Base-by-base conservation (phyloP, 805 yeast species). In the Yamadazyma ubonensis region DNA sequence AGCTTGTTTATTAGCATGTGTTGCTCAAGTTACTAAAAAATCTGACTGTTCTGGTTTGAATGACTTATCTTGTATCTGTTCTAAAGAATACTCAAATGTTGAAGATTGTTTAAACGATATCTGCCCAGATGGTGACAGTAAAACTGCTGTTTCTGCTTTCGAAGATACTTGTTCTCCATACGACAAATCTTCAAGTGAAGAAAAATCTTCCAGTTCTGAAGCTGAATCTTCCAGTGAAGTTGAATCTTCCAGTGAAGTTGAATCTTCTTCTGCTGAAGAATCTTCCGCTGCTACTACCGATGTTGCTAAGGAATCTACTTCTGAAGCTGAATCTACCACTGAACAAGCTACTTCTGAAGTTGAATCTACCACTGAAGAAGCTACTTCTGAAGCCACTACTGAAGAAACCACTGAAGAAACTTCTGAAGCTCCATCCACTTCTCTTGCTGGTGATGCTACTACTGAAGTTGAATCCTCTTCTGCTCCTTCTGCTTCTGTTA, bases 1-100 rank as follows among this genome's bases (percentile, higher is more conserved):
- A 45, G 96, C 96, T 27, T 89, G 96, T 72, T 67, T 89, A 50
- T 72, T 89, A 61, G 95, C 96, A 29, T 88, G 96, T 76, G 91
- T 86, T 43, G 75, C 87, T 42, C 73, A 78, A 54, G 90, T 84
- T 41, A 70, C 75, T 46, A 75, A 75, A 59, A 72, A 80, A 11
- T 63, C 77, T 29, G 44, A 67, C 33, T 85, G 93, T 64, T 51
- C 67, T 43, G 69, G 80, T 42, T 61, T 87, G 60, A 76, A 76
- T 60, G 79, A 84, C 55, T 69, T 86, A 50, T 53, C 66, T 30
- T 88, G 96, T 71, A 65, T 85, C 53, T 86, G 95, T 65, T 61
- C 73, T 30, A 68, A 70, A 40, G 78, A 84, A 52, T 64, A 74
- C 49, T 43, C 64, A 44, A 65, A 74, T 29, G 65, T 88, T 51